Conservation (phyloP, 2,329 filamentous ascomycete species). For the Cryphonectria naterciae region DNA sequence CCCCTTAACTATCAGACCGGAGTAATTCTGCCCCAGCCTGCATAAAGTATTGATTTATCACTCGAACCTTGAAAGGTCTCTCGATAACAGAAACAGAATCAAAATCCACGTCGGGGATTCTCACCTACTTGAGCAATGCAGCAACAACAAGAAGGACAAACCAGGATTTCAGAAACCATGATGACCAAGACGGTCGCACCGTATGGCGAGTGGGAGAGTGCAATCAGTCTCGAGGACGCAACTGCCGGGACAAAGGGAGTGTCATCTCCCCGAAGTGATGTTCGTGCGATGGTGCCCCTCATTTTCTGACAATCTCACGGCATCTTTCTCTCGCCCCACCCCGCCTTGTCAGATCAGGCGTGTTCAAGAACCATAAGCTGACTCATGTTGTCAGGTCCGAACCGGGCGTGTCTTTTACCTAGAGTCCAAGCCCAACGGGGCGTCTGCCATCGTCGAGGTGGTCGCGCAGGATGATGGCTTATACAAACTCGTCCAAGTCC, state of each 20-base stretch:
- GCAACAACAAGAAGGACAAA: neutral
- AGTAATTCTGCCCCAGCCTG: neutral
- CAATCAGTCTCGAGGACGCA: conserved; percentile 43
- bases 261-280: conserved; percentile 42
- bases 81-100: neutral
- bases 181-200: conserved; percentile 35
- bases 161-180: conserved; percentile 29
- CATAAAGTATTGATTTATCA: neutral
- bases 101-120: neutral
- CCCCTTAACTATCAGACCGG: neutral
- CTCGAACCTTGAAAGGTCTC: neutral
- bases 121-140: neutral
- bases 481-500: conserved; percentile 6
- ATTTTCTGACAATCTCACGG: neutral
- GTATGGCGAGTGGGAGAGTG: conserved; percentile 47
- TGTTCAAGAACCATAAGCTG: neutral
- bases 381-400: conserved; percentile 30
- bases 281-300: conserved; percentile 30
- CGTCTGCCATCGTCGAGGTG: conserved; percentile 50
- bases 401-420: conserved; percentile 44
- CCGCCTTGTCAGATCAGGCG: too few species aligned
- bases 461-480: conserved; percentile 33
- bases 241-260: conserved; percentile 41
- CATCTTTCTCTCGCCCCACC: neutral
- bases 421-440: conserved; percentile 45